Conservation (phyloP, 306 rosid genomes). For the Casuarina cunninghamiana region DNA sequence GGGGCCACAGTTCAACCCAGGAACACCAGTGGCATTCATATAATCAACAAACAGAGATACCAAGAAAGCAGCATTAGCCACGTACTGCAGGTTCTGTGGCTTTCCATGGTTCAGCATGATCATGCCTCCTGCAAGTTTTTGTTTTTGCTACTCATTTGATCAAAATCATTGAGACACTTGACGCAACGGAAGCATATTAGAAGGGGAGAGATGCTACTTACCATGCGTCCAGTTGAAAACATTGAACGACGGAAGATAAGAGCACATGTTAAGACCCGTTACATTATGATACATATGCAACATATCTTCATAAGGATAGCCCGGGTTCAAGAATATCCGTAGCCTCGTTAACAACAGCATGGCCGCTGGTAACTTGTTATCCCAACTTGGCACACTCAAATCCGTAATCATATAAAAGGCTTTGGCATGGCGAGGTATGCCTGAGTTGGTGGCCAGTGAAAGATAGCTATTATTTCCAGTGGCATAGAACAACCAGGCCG, state of each 20-base stretch:
- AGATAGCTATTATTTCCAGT: constrained; percentile 55
- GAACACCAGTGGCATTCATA: constrained; percentile 42
- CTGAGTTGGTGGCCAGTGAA: constrained; percentile 46
- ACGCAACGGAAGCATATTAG: not conserved
- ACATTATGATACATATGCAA: constrained; percentile 52
- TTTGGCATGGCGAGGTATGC: constrained; percentile 31
- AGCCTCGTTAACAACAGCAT: constrained; percentile 64
- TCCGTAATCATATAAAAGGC: constrained; percentile 42
- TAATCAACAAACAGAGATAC: constrained; percentile 63
- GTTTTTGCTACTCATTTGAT: not conserved
- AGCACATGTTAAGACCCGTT: constrained; percentile 59
- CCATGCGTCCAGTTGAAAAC: constrained; percentile 57
- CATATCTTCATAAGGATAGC: constrained; percentile 67
- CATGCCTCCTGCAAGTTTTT: constrained; percentile 50
- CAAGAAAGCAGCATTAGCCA: constrained; percentile 64
- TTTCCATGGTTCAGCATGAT: constrained; percentile 51
- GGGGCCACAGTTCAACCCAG: constrained; percentile 59
- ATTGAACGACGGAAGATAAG: constrained; percentile 48
- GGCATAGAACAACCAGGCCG: constrained; percentile 64
- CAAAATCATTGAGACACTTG: not conserved
- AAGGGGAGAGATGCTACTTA: not conserved
- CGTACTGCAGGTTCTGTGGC: constrained; percentile 57
- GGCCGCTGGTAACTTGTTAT: constrained; percentile 65
- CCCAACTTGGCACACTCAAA: constrained; percentile 53
- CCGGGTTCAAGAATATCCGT: constrained; percentile 56